These are phyloP conservation scores for Colletotrichum paranaense DNA, from an alignment of 2,329 filamentous ascomycete genomes.

Conservation along the genomic window DNA sequence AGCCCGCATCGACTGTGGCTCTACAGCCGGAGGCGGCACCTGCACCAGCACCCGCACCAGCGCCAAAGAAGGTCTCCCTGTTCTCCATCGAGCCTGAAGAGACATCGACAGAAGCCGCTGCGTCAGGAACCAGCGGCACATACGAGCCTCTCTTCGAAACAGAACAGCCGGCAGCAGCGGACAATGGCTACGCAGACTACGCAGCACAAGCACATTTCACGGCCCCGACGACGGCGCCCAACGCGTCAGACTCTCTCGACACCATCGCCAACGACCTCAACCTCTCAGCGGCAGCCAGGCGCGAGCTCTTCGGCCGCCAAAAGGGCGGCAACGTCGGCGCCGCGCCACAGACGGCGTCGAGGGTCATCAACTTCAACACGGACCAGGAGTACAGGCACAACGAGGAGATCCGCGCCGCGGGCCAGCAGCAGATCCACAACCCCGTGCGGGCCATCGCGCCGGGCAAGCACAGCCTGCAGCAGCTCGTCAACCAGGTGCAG, in stretches of 20 bases:
- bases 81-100: conserved; percentile 70
- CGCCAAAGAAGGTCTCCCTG: conserved; percentile 70
- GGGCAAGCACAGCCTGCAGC: conserved; percentile 89
- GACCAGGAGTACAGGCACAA: conserved; percentile 89
- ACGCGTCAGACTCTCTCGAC: conserved; percentile 68
- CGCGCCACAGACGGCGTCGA: conserved; percentile 62
- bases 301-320: conserved; percentile 86
- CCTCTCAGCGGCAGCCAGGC: conserved; percentile 78
- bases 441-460: conserved; percentile 85
- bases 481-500: conserved; percentile 85
- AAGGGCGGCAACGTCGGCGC: conserved; percentile 54
- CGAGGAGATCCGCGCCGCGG: conserved; percentile 76
- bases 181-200: conserved; percentile 46
- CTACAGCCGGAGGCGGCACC: conserved; percentile 10
- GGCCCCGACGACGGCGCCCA: conserved; percentile 42
- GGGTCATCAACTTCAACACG: conserved; percentile 88
- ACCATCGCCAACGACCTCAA: conserved; percentile 82
- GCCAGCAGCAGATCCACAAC: conserved; percentile 80
- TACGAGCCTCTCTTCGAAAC: conserved; percentile 67
- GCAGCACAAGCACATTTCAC: conserved; percentile 47
- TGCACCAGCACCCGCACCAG: conserved; percentile 38
- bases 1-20: conserved; percentile 27
- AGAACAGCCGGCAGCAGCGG: conserved; percentile 38
- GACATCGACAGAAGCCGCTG: conserved; percentile 34
- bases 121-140: conserved; percentile 38